Conservation (phyloP, 768 basidiomycete genomes). For the Leccinum subtestaceum region DNA sequence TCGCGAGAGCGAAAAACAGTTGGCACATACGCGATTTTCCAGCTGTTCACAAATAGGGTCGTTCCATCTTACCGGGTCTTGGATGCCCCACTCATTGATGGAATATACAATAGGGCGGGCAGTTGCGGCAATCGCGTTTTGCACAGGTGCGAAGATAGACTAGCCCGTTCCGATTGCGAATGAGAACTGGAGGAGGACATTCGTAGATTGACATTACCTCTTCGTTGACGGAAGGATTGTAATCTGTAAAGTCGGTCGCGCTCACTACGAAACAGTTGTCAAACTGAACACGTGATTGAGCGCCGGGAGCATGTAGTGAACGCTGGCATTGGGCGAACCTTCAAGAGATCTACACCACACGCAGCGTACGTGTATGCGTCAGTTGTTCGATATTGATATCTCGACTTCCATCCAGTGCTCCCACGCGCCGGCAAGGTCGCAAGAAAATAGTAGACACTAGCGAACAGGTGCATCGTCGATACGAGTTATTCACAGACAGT, state of each 20-base stretch:
- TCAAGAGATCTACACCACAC: constrained; percentile 13
- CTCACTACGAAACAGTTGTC: constrained; percentile 11
- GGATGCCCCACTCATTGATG: constrained; percentile 50
- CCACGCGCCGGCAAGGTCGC: neutral
- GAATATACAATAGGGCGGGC: constrained; percentile 40
- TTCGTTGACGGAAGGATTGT: constrained; percentile 1
- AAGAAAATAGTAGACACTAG: constrained; percentile 1
- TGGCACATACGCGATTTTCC: constrained; percentile 46
- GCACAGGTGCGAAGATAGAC: constrained; percentile 3
- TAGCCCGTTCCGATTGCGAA: neutral
- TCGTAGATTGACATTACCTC: neutral
- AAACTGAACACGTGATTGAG: neutral
- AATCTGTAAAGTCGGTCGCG: constrained; percentile 1
- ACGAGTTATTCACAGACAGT: neutral
- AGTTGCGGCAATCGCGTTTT: constrained; percentile 3
- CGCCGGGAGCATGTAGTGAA: neutral
- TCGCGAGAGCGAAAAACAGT: neutral
- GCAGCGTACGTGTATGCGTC: constrained; percentile 6
- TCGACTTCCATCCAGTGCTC: constrained; percentile 8
- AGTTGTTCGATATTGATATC: constrained; percentile 3
- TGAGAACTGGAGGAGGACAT: neutral
- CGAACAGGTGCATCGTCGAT: neutral
- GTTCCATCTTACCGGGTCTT: constrained; percentile 49
- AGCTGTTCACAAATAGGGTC: constrained; percentile 45
- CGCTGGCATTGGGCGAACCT: neutral